Conservation (phyloP, 805 yeast genomes). For the Wickerhamomyces kurtzmanii region DNA sequence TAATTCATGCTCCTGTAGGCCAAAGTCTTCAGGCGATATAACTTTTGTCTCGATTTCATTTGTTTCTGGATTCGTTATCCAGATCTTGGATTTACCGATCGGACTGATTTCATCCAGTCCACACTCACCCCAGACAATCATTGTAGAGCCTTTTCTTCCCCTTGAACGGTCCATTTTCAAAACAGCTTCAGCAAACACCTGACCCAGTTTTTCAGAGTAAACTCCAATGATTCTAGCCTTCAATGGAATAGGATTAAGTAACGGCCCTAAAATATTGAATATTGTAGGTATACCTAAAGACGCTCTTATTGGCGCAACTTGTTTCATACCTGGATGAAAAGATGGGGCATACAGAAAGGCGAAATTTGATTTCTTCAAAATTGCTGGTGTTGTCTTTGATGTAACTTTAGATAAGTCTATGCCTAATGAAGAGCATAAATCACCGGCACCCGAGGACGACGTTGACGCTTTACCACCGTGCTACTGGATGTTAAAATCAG, state of each 20-base stretch:
- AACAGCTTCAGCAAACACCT: constrained; percentile 77
- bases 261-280: constrained; percentile 90
- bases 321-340: constrained; percentile 86
- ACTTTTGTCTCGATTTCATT: constrained; percentile 32
- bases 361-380: constrained; percentile 39
- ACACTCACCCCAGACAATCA: constrained; percentile 89
- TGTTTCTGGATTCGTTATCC: constrained; percentile 49
- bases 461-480: constrained; percentile 98
- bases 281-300: constrained; percentile 84
- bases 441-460: constrained; percentile 90
- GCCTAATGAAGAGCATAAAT: constrained; percentile 71
- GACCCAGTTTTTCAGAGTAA: constrained; percentile 69
- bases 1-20: constrained; percentile 63
- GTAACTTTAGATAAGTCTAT: constrained; percentile 70
- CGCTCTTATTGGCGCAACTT: constrained; percentile 70
- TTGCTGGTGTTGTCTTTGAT: constrained; percentile 45
- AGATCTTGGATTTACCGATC: constrained; percentile 67
- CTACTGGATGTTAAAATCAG: too few species aligned
- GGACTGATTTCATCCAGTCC: constrained; percentile 95
- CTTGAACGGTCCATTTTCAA: constrained; percentile 43
- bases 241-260: constrained; percentile 81
- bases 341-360: constrained; percentile 86
- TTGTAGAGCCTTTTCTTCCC: constrained; percentile 38
- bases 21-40: constrained; percentile 71
- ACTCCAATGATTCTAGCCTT: constrained; percentile 86